Base-by-base conservation (phyloP, 1,284 basidiomycete genomes). In the Xerocomus minutiporus region DNA sequence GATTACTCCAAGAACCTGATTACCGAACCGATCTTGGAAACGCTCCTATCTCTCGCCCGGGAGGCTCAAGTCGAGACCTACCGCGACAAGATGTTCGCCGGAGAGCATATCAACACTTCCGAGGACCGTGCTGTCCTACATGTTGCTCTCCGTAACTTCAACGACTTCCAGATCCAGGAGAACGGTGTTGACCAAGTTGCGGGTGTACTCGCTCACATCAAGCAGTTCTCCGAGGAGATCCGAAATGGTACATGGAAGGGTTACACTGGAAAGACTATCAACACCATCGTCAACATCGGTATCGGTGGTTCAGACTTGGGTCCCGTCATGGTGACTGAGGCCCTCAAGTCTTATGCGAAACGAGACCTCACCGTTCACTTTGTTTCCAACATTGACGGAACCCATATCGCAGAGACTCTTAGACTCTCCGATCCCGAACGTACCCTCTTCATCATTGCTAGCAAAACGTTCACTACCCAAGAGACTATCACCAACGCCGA, bases 401-500 rank as follows among this genome's bases (percentile, higher is more conserved):
- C 95, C 3, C 97, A 99, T 71, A 80, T 99, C 57, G 92, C 93
- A 26, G 96, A 99, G 78, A 90, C 86, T 2, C 73, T 97, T 31
- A 82, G 82, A 54, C 65, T 79, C 47, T 93, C 91, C 72, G 80
- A 99, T 72, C 90, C 93, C 1, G 95, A 99, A 73, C 88, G 87
- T 15, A 98, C 96, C 4, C 77, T 99, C 56, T 98, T 98, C 81
- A 97, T 99, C 74, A 88, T 99, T 62, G 96, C 96, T 32, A 89
- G 85, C 72, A 99, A 99, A 82, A 99, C 97, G 1, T 99, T 99
- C 73, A 99, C 96, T 41, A 99, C 96, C 11, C 96, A 98, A 75
- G 97, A 99, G 79, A 99, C 96, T 39, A 97, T 98, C 75, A 98
- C 96, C 61, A 99, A 99, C 71, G 96, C 96, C 29, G 89, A 91